These are phyloP conservation scores for Willaertia magna DNA, from an alignment of 208 protist genomes.

Conservation along the genomic window DNA sequence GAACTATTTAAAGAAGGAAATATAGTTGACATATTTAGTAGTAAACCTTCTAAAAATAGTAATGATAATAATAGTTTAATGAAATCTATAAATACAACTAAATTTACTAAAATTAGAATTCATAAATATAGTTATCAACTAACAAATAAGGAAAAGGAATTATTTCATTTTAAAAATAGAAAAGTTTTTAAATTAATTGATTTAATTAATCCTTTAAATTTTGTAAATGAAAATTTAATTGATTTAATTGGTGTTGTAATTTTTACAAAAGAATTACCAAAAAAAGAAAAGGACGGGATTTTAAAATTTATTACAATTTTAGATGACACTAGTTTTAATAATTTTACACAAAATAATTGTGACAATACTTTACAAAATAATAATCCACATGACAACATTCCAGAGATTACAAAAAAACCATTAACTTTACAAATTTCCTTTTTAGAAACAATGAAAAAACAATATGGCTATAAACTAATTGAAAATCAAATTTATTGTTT, in stretches of 20 bases:
- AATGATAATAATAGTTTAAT: neutral
- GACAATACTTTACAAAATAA: too few species aligned
- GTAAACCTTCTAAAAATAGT: neutral
- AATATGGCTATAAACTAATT: neutral
- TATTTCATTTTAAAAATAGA: neutral
- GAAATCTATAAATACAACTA: neutral
- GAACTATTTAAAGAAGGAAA: neutral
- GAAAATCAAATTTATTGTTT: neutral
- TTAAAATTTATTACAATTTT: neutral
- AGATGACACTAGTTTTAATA: neutral
- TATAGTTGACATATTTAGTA: neutral
- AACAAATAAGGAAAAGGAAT: neutral
- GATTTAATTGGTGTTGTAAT: neutral
- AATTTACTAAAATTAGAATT: neutral
- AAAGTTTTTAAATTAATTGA: neutral
- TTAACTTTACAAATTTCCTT: neutral
- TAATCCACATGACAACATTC: too few species aligned
- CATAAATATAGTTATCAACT: neutral
- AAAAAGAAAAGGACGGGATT: neutral
- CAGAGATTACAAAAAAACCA: neutral
- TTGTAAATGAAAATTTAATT: neutral
- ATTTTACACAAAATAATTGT: too few species aligned
- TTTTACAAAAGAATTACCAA: neutral
- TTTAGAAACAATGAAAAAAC: neutral
- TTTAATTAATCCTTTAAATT: neutral